Conservation (phyloP, 805 yeast genomes). For the Candida krabiensis region DNA sequence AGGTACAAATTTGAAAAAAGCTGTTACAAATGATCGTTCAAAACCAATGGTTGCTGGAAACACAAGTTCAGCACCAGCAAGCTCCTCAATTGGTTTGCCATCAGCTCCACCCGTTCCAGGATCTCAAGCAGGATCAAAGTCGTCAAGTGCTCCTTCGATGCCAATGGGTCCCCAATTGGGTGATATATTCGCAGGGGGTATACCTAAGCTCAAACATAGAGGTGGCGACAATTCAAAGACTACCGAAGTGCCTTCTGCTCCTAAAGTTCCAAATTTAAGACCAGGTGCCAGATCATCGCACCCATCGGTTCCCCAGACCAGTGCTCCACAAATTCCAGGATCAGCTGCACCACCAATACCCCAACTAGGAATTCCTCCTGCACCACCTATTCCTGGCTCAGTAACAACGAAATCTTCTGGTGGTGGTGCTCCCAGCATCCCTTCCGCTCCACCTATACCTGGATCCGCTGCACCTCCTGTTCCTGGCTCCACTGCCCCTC, state of each 20-base stretch:
- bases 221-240: slow-evolving; percentile 21
- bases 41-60: slow-evolving; percentile 51
- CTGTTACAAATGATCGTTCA: slow-evolving; percentile 66
- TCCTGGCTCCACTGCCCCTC: slow-evolving; percentile 10
- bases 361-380: slow-evolving; percentile 25
- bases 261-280: slow-evolving; percentile 13
- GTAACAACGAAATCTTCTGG: too few species aligned
- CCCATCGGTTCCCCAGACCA: slow-evolving; percentile 1
- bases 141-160: slow-evolving; percentile 25
- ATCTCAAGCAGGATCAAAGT: slow-evolving; percentile 16
- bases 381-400: slow-evolving; percentile 24
- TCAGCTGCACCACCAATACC: slow-evolving; percentile 17
- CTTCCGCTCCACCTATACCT: slow-evolving; percentile 24
- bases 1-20: slow-evolving; percentile 59
- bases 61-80: slow-evolving; percentile 14
- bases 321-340: slow-evolving; percentile 15
- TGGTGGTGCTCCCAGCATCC: too few species aligned
- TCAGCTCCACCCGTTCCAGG: slow-evolving; percentile 30
- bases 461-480: slow-evolving; percentile 18
- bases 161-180: slow-evolving; percentile 54
- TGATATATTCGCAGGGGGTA: slow-evolving; percentile 74
- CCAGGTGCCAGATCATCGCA: slow-evolving; percentile 14
- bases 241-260: slow-evolving; percentile 20
- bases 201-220: slow-evolving; percentile 65
- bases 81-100: slow-evolving; percentile 17